Percentiles rank a stretch among this genome's conserved stretches.
These are phyloP conservation scores for Plasmopara halstedii DNA, from an alignment of 352 stramenopile species.

Conservation along the genomic window DNA sequence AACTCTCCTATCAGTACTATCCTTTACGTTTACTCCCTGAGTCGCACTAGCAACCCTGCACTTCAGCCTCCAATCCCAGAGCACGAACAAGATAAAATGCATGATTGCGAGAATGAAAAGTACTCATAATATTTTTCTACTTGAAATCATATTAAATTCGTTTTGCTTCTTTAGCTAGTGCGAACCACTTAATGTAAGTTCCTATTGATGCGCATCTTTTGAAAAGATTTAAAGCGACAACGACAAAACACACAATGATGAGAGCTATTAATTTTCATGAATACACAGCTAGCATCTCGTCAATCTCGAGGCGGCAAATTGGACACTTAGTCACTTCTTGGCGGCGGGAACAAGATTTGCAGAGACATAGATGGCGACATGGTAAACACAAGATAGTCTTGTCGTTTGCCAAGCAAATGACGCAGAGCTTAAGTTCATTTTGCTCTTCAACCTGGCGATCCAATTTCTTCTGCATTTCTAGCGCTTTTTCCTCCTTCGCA, in stretches of 20 bases:
- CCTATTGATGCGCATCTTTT: background rate
- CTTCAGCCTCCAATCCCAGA: too few species aligned
- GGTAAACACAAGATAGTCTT: conserved; percentile 82
- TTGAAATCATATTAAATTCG: too few species aligned
- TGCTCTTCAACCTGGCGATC: conserved; percentile 71
- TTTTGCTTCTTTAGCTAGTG: too few species aligned
- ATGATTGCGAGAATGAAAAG: too few species aligned
- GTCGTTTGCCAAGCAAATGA: conserved; percentile 74
- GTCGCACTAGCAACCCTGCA: too few species aligned
- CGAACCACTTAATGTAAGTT: too few species aligned
- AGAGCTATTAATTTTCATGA: conserved; percentile 9
- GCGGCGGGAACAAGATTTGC: conserved; percentile 57
- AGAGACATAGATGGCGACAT: conserved; percentile 77
- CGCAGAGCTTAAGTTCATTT: conserved; percentile 80
- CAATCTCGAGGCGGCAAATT: conserved; percentile 76
- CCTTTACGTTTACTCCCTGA: too few species aligned
- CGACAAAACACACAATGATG: background rate
- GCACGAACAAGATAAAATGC: too few species aligned
- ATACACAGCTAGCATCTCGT: conserved; percentile 80
- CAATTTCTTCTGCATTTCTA: conserved; percentile 68
- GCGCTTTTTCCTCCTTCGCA: conserved; percentile 64
- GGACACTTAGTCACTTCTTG: conserved; percentile 73
- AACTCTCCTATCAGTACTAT: too few species aligned
- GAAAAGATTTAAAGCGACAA: conserved; percentile 12
- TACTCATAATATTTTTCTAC: too few species aligned